Evolutionary conservation across 2,329 filamentous ascomycete species (phyloP).

Genomic region (Daldinia sp.): DNA sequence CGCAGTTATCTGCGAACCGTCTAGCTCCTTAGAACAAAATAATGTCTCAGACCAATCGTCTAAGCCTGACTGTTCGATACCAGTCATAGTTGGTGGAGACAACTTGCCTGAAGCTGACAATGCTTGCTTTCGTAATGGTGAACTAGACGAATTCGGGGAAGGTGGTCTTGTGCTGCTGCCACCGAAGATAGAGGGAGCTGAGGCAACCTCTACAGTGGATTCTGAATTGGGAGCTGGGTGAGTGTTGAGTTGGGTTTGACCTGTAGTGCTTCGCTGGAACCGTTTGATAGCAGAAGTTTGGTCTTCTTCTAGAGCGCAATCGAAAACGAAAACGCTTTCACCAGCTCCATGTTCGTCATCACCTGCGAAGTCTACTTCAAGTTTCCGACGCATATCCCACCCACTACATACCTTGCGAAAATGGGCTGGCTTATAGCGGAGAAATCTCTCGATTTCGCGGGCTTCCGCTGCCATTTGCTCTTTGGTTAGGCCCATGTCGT

Average conservation of each 20-base stretch:
- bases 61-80: slow-evolving; percentile 41
- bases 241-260: slow-evolving; percentile 13
- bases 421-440: slow-evolving; percentile 76
- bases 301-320: slow-evolving; percentile 72
- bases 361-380: slow-evolving; percentile 89
- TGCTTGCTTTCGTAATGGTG: slow-evolving; percentile 35
- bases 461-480: slow-evolving; percentile 80
- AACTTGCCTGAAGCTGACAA: slow-evolving; percentile 40
- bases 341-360: slow-evolving; percentile 80
- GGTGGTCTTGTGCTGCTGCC: slow-evolving; percentile 33
- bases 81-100: slow-evolving; percentile 33
- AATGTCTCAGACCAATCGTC: slow-evolving; percentile 74
- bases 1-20: slow-evolving; percentile 70
- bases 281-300: slow-evolving; percentile 55
- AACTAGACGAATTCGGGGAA: slow-evolving; percentile 34
- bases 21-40: slow-evolving; percentile 68
- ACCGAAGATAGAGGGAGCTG: slow-evolving; percentile 46
- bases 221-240: slow-evolving; percentile 10
- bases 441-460: slow-evolving; percentile 79
- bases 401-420: slow-evolving; percentile 81
- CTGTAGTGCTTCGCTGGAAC: slow-evolving; percentile 50
- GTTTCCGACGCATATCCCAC: slow-evolving; percentile 89
- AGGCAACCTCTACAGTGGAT: slow-evolving; percentile 10
- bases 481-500: slow-evolving; percentile 73
- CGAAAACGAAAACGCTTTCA: slow-evolving; percentile 78